phyloP scores from a whole-genome alignment of 2,329 filamentous ascomycete genomes.

The Bretziella fagacearum region DNA sequence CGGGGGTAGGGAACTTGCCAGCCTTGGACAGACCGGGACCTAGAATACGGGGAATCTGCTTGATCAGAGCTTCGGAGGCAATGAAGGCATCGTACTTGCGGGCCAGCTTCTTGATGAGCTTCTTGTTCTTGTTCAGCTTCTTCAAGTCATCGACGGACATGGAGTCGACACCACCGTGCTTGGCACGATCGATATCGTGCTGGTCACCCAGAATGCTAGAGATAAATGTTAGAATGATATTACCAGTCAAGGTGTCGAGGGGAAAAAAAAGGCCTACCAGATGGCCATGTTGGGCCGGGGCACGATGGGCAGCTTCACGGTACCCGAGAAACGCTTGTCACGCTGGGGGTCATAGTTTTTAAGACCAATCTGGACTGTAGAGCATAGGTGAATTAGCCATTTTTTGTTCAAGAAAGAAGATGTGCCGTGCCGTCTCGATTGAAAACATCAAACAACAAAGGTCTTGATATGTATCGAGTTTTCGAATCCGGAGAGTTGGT shows the following conservation, averaged over 20 bases:
- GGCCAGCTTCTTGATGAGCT: conserved; percentile 99
- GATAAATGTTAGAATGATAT: neutral
- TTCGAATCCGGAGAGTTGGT: too few relatives aligned
- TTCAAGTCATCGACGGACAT: conserved; percentile 98
- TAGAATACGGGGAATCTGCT: conserved; percentile 99
- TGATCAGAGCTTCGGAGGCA: conserved; percentile 93
- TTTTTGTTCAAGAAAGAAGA: neutral
- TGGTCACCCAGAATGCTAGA: conserved; percentile 45
- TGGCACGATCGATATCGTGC: conserved; percentile 99
- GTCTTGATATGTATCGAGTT: too few relatives aligned
- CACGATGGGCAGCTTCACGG: conserved; percentile 83
- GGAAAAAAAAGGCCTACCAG: conserved; percentile 29
- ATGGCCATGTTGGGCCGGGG: conserved; percentile 83
- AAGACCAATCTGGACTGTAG: conserved; percentile 61
- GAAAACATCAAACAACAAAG: too few relatives aligned
- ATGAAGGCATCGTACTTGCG: conserved; percentile 99
- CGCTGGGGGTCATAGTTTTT: conserved; percentile 99
- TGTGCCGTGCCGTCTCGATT: too few relatives aligned
- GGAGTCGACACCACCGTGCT: conserved; percentile 96
- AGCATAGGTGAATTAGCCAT: conserved; percentile 3
- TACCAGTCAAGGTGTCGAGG: neutral
- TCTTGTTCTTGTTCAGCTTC: conserved; percentile 99
- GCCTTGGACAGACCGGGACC: conserved; percentile 97
- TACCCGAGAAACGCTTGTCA: conserved; percentile 99
- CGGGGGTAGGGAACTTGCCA: conserved; percentile 98